Conservation (phyloP, 2,329 filamentous ascomycete genomes). For the Ascochyta koolunga region DNA sequence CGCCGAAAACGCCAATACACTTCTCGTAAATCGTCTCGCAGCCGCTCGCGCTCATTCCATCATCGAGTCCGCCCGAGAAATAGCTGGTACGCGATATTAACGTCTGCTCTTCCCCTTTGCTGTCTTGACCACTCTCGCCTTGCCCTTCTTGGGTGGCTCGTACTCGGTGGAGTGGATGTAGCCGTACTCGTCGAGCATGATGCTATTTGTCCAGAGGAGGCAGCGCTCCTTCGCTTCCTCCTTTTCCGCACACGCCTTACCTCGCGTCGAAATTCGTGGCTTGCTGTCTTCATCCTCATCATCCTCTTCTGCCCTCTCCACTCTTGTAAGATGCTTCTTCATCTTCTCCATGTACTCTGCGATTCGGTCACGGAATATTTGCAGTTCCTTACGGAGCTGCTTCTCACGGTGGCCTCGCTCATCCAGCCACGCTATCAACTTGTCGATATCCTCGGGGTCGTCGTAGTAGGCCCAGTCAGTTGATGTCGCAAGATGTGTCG, state of each 20-base stretch:
- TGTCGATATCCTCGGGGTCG: conserved; percentile 76
- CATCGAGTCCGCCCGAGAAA: not conserved
- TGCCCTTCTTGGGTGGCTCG: conserved; percentile 56
- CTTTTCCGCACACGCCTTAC: conserved; percentile 63
- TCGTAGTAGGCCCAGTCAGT: conserved; percentile 91
- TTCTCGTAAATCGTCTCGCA: conserved; percentile 29
- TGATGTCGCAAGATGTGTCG: conserved; percentile 76
- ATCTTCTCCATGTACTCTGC: conserved; percentile 80
- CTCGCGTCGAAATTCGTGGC: conserved; percentile 66
- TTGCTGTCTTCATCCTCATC: conserved; percentile 54
- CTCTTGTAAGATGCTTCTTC: conserved; percentile 69
- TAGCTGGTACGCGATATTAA: conserved; percentile 6
- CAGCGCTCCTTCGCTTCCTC: conserved; percentile 63
- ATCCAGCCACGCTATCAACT: conserved; percentile 86
- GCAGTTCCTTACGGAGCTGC: conserved; percentile 85
- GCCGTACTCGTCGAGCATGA: conserved; percentile 63
- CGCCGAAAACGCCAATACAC: conserved; percentile 27
- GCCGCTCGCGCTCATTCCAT: not conserved
- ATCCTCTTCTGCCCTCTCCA: conserved; percentile 57
- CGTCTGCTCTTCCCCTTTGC: conserved; percentile 39
- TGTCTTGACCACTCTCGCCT: conserved; percentile 45
- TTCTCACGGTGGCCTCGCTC: conserved; percentile 83
- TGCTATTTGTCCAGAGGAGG: conserved; percentile 69
- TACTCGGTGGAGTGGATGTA: conserved; percentile 64
- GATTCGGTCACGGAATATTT: conserved; percentile 77